Evolutionary conservation across 2,329 filamentous ascomycete genomes (phyloP).

Genomic region (Rhynchosporium secalis): DNA sequence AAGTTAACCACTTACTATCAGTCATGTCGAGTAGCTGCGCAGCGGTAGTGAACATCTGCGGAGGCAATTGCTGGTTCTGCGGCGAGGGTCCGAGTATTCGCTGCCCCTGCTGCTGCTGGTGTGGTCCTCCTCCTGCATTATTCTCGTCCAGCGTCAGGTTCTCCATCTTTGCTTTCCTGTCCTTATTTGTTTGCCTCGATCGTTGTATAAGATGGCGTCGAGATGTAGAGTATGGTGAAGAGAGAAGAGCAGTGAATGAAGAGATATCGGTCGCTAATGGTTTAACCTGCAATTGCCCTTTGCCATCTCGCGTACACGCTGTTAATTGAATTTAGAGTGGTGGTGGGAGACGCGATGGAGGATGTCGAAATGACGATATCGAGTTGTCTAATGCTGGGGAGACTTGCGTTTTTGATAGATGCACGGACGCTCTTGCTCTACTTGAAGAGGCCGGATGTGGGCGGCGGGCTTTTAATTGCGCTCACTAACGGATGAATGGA

Average conservation of each 20-base stretch:
- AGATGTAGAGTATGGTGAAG: neutral
- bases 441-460: neutral
- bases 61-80: conserved; percentile 66
- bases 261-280: conserved; percentile 6
- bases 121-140: conserved; percentile 41
- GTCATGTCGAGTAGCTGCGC: conserved; percentile 94
- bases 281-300: conserved; percentile 9
- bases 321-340: neutral
- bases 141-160: conserved; percentile 53
- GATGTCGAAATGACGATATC: conserved; percentile 15
- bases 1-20: conserved; percentile 70
- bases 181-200: neutral
- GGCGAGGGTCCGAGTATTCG: conserved; percentile 28
- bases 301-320: conserved; percentile 17
- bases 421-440: conserved; percentile 15
- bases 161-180: conserved; percentile 48
- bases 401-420: conserved; percentile 18
- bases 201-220: too few species aligned
- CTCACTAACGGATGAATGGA: neutral
- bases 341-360: neutral
- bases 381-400: conserved; percentile 10
- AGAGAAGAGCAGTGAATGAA: conserved; percentile 7
- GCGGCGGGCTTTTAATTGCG: neutral
- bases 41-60: conserved; percentile 98
- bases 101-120: conserved; percentile 19